Evolutionary conservation across 1,284 basidiomycete genomes (phyloP).

Genomic region (Apiotrichum sp.): DNA sequence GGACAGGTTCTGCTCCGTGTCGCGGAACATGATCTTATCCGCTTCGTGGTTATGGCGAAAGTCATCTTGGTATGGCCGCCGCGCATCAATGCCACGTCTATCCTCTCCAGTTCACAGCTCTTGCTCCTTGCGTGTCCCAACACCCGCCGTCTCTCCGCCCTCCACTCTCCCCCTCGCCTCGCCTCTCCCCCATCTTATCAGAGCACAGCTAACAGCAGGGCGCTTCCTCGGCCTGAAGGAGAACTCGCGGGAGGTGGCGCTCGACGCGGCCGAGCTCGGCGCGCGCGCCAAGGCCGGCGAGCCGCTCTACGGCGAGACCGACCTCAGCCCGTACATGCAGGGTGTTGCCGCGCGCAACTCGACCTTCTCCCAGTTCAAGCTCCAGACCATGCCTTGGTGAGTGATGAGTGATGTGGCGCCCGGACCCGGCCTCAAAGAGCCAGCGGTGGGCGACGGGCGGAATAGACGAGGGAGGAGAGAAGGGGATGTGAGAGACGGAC

Average conservation of each 20-base stretch:
- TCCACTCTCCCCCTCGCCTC: neutral
- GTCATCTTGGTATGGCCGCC: too few relatives aligned
- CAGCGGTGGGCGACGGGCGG: too few relatives aligned
- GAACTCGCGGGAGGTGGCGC: conserved; percentile 74
- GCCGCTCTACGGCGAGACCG: conserved; percentile 75
- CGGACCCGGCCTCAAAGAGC: too few relatives aligned
- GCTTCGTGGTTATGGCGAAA: too few relatives aligned
- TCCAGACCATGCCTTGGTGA: conserved; percentile 57
- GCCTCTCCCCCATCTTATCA: neutral
- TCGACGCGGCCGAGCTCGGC: conserved; percentile 69
- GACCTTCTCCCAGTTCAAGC: conserved; percentile 84
- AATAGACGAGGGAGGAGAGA: too few relatives aligned
- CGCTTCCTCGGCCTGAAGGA: conserved; percentile 97
- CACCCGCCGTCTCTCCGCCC: neutral
- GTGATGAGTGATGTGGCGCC: conserved; percentile 46
- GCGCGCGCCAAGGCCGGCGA: conserved; percentile 66
- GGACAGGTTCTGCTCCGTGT: too few relatives aligned
- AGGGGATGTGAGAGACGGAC: too few relatives aligned
- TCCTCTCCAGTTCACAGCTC: too few relatives aligned
- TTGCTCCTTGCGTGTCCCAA: too few relatives aligned
- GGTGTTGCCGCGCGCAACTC: conserved; percentile 84
- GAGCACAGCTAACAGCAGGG: conserved; percentile 50
- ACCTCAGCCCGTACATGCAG: conserved; percentile 81
- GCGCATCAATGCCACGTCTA: too few relatives aligned
- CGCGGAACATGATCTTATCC: too few relatives aligned